Evolutionary conservation across 495 filamentous ascomycete species (phyloP).

Genomic region (Penicillium crystallinum): DNA sequence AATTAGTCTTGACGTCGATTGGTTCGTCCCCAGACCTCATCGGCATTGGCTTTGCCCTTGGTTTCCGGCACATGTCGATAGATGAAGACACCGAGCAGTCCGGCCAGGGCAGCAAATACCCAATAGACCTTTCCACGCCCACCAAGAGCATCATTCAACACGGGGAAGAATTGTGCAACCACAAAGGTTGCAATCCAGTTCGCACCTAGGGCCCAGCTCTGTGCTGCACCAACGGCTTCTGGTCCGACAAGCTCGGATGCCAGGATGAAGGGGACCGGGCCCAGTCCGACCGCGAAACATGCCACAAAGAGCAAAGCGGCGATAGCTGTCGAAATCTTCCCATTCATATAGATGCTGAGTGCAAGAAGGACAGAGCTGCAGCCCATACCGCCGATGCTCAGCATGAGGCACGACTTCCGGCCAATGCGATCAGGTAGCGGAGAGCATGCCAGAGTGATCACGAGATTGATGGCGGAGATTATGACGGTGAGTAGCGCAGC

Average conservation of each 20-base stretch:
- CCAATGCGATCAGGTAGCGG: conserved; percentile 81
- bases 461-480: conserved; percentile 80
- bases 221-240: conserved; percentile 83
- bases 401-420: conserved; percentile 74
- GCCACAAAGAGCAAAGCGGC: conserved; percentile 80
- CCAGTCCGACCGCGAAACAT: conserved; percentile 85
- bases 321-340: conserved; percentile 70
- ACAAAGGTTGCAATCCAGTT: conserved; percentile 91
- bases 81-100: conserved; percentile 61
- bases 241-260: conserved; percentile 82
- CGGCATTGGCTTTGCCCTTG: conserved; percentile 67
- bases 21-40: conserved; percentile 81
- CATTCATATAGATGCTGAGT: conserved; percentile 61
- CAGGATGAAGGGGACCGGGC: conserved; percentile 91
- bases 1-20: conserved; percentile 33
- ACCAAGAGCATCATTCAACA: conserved; percentile 68
- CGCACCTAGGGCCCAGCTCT: conserved; percentile 75
- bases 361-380: conserved; percentile 67
- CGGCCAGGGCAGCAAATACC: conserved; percentile 72
- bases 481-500: conserved; percentile 76
- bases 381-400: conserved; percentile 80
- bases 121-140: conserved; percentile 81
- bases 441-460: conserved; percentile 74
- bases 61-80: conserved; percentile 74
- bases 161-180: conserved; percentile 89